These are phyloP conservation scores for Eragrostis nindensis DNA, from an alignment of 176 grass and related monocot species.

Conservation along the genomic window DNA sequence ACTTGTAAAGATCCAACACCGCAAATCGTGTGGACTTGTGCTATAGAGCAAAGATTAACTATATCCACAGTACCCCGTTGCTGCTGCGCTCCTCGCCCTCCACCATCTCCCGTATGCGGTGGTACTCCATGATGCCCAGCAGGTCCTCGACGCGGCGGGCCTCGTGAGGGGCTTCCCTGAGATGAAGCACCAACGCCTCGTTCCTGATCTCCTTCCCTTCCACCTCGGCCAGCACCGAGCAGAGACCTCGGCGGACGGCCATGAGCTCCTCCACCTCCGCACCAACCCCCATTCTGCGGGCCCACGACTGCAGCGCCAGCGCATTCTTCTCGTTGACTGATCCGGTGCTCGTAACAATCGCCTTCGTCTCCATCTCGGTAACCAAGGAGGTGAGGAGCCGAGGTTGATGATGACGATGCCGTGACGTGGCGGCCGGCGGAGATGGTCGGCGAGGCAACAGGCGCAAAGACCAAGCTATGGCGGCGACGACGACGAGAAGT, in stretches of 20 bases:
- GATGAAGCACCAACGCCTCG: background rate
- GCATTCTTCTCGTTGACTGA: background rate
- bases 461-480: no score
- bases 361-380: background rate
- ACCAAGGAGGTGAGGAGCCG: no score
- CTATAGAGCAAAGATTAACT: no score
- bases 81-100: no score
- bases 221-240: background rate
- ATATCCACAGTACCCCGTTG: no score
- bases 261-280: background rate
- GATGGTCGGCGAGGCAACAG: no score
- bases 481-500: no score
- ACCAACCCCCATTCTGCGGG: background rate
- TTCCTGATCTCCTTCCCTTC: constrained; percentile 16
- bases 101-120: background rate
- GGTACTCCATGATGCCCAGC: constrained; percentile 17
- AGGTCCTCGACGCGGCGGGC: background rate
- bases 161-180: background rate
- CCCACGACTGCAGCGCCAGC: background rate
- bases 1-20: no score
- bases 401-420: no score
- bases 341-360: background rate
- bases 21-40: no score
- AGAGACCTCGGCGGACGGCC: background rate
- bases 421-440: no score